These are phyloP conservation scores for Blastobotrys ciferrii DNA, from an alignment of 1,139 yeast genomes.

Conservation along the genomic window DNA sequence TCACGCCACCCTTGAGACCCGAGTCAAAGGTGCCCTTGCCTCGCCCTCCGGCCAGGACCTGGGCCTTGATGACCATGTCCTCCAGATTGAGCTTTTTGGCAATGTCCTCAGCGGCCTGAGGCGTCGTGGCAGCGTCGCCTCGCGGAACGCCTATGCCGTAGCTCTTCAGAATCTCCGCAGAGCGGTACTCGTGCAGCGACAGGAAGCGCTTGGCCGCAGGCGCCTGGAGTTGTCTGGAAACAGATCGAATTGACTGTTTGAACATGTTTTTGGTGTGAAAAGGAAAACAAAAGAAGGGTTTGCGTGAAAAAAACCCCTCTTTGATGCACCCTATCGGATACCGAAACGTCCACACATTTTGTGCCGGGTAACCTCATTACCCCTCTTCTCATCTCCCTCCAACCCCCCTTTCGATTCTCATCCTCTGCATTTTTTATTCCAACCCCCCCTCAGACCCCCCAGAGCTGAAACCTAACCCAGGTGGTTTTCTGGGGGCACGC, in stretches of 20 bases:
- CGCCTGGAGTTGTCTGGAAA: slow-evolving; percentile 8
- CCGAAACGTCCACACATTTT: too few species aligned
- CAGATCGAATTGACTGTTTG: slow-evolving; percentile 13
- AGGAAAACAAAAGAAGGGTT: slow-evolving; percentile 1
- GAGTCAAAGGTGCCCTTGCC: slow-evolving; percentile 98
- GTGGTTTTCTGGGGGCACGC: too few species aligned
- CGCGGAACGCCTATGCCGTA: slow-evolving; percentile 91
- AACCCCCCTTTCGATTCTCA: not conserved
- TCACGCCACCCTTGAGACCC: slow-evolving; percentile 96
- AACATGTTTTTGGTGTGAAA: slow-evolving; percentile 10
- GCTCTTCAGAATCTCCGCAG: slow-evolving; percentile 75
- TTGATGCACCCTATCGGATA: slow-evolving; percentile 3
- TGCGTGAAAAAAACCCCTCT: slow-evolving; percentile 1
- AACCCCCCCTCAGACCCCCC: not conserved
- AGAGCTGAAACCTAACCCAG: not conserved
- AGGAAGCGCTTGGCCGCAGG: slow-evolving; percentile 50
- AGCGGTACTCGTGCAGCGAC: slow-evolving; percentile 94
- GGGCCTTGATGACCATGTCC: slow-evolving; percentile 94
- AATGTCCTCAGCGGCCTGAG: slow-evolving; percentile 80
- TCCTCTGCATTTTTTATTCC: not conserved
- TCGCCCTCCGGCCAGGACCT: slow-evolving; percentile 98
- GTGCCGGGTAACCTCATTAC: not conserved
- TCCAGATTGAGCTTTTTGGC: slow-evolving; percentile 66
- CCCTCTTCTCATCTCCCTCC: not conserved
- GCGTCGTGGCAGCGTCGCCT: slow-evolving; percentile 88